Conservation (phyloP, 441 rosid species). For the Brassica hybrid region DNA sequence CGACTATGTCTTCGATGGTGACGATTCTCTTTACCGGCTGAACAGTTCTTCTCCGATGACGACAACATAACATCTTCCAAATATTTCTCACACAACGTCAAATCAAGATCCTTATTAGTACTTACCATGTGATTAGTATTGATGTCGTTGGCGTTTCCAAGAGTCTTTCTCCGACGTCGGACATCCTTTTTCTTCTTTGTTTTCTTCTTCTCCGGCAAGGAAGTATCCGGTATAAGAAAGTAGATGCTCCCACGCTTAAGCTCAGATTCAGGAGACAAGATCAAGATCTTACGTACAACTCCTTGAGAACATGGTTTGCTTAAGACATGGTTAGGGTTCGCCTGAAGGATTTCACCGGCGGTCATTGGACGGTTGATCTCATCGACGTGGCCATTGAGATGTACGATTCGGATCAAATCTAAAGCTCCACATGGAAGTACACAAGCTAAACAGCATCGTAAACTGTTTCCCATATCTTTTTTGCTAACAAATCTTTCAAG, state of each 20-base stretch:
- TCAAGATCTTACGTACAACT: slow-evolving; percentile 67
- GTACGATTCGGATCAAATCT: slow-evolving; percentile 91
- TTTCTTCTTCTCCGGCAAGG: slow-evolving; percentile 60
- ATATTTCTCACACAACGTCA: slow-evolving; percentile 44
- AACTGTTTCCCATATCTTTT: slow-evolving; percentile 76
- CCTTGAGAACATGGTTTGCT: slow-evolving; percentile 86
- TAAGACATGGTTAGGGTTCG: slow-evolving; percentile 81
- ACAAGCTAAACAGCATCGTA: slow-evolving; percentile 92
- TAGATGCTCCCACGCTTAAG: slow-evolving; percentile 89
- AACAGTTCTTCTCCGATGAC: slow-evolving; percentile 36
- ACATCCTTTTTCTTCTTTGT: slow-evolving; percentile 29
- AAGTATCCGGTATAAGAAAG: slow-evolving; percentile 74
- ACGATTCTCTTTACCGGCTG: slow-evolving; percentile 43
- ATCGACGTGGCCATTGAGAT: slow-evolving; percentile 79
- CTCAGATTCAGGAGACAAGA: slow-evolving; percentile 85
- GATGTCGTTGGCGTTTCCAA: slow-evolving; percentile 32
- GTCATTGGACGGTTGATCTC: slow-evolving; percentile 77
- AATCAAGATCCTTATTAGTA: slow-evolving; percentile 29
- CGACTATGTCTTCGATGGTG: slow-evolving; percentile 52
- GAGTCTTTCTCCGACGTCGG: slow-evolving; percentile 8
- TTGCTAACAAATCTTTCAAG: neutral
- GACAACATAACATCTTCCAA: slow-evolving; percentile 39
- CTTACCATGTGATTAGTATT: slow-evolving; percentile 1
- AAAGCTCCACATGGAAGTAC: slow-evolving; percentile 94
- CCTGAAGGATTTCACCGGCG: slow-evolving; percentile 77